phyloP scores from a whole-genome alignment of 495 filamentous ascomycete species.

The Daldinia decipiens region DNA sequence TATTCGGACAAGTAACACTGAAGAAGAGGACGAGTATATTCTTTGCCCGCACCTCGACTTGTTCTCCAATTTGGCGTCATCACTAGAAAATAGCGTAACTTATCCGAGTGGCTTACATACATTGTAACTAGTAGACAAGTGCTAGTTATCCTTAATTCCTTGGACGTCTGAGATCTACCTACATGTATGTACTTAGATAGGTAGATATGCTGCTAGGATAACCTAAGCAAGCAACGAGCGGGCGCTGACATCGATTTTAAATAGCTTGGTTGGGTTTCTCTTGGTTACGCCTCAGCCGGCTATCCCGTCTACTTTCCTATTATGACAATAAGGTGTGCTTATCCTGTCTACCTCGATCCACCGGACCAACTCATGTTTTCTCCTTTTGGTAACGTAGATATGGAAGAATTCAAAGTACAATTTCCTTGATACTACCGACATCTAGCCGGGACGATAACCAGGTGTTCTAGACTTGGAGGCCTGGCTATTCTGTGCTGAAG shows the following conservation, averaged over 20 bases:
- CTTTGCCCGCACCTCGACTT: background rate
- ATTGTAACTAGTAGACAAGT: background rate
- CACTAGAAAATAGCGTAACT: background rate
- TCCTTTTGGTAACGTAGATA: slow-evolving; percentile 25
- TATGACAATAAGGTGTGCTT: slow-evolving; percentile 24
- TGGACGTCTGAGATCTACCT: background rate
- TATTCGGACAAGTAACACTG: background rate
- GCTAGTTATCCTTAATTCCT: background rate
- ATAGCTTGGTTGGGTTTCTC: background rate
- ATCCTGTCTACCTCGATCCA: slow-evolving; percentile 28
- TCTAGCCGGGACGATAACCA: slow-evolving; percentile 24
- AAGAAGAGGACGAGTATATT: background rate
- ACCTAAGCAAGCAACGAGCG: slow-evolving; percentile 12
- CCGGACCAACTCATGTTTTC: slow-evolving; percentile 14
- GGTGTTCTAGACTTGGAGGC: slow-evolving; percentile 33
- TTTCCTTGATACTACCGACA: slow-evolving; percentile 36
- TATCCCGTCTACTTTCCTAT: slow-evolving; percentile 31
- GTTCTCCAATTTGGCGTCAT: slow-evolving; percentile 4
- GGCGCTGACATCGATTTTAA: slow-evolving; percentile 17
- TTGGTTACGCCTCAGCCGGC: slow-evolving; percentile 23
- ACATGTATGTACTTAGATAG: background rate
- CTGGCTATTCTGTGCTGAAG: background rate
- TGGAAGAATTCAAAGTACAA: slow-evolving; percentile 39
- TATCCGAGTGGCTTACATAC: background rate
- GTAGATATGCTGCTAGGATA: slow-evolving; percentile 6